Evolutionary conservation across 345 rosid species (phyloP).

Genomic region (Lepidium aucheri): DNA sequence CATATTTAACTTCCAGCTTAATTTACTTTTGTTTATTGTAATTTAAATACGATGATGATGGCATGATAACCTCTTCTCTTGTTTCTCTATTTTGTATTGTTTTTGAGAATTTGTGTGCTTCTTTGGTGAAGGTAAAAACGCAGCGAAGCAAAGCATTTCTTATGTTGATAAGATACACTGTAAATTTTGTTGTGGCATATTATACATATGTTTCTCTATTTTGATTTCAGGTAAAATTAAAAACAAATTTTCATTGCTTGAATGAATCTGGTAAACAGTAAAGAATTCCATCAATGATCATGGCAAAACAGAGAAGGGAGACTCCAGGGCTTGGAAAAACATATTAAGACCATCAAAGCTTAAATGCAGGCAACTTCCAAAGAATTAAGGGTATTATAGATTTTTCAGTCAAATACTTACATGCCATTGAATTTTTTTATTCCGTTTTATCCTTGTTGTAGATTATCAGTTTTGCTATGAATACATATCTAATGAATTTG

Average conservation of each 20-base stretch:
- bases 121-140: constrained; percentile 63
- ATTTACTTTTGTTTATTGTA: background rate
- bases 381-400: constrained; percentile 59
- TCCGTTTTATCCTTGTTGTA: too few species aligned
- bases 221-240: constrained; percentile 61
- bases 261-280: constrained; percentile 54
- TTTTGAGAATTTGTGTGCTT: constrained; percentile 76
- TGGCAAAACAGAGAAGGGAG: constrained; percentile 64
- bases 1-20: too few species aligned
- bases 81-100: constrained; percentile 42
- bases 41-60: background rate
- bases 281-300: constrained; percentile 78
- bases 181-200: constrained; percentile 4
- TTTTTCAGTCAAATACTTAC: background rate
- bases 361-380: constrained; percentile 65
- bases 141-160: background rate
- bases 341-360: constrained; percentile 57
- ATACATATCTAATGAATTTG: too few species aligned
- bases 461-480: too few species aligned
- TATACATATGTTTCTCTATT: background rate
- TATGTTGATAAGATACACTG: background rate
- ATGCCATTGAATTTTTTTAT: background rate
- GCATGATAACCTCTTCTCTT: background rate
- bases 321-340: constrained; percentile 75
- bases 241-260: constrained; percentile 66